Evolutionary conservation across 192 early-diverging fungal genomes (phyloP).

Genomic region (Coemansia sp.): DNA sequence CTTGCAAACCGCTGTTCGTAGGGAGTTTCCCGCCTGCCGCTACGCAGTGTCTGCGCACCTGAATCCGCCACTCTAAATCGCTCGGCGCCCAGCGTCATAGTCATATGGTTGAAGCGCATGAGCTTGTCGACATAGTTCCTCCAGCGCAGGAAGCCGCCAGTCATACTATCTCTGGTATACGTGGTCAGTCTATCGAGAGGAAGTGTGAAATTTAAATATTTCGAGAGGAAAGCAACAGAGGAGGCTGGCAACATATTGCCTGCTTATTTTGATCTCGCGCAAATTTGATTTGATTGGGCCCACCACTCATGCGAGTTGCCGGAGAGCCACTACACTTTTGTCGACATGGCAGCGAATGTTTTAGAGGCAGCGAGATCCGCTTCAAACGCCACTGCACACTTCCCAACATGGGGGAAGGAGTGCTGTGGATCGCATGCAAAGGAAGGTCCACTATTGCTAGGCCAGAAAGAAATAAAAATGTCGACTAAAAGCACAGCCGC

Average conservation of each 20-base stretch:
- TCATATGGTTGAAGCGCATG: slow-evolving; percentile 58
- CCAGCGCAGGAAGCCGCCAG: slow-evolving; percentile 54
- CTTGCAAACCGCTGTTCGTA: slow-evolving; percentile 21
- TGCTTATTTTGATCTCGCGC: background rate
- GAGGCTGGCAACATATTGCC: background rate
- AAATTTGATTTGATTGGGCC: slow-evolving; percentile 1
- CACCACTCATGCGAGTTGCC: background rate
- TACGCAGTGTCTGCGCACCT: slow-evolving; percentile 18
- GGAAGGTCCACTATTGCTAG: background rate
- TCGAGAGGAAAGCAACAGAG: background rate
- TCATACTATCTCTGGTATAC: slow-evolving; percentile 17
- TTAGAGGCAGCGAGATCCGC: background rate
- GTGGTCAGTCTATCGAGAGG: background rate
- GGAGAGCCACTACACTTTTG: background rate
- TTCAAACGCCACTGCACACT: slow-evolving; percentile 8
- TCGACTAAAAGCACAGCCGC: background rate
- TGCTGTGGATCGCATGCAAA: slow-evolving; percentile 2
- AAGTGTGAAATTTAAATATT: background rate
- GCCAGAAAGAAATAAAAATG: background rate
- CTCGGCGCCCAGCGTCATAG: slow-evolving; percentile 53
- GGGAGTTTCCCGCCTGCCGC: slow-evolving; percentile 3
- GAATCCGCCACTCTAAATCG: slow-evolving; percentile 30
- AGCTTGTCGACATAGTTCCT: slow-evolving; percentile 54
- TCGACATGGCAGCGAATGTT: background rate
- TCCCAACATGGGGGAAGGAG: background rate